Evolutionary conservation across 2,329 filamentous ascomycete species (phyloP).

Genomic region (Epichloe typhina): DNA sequence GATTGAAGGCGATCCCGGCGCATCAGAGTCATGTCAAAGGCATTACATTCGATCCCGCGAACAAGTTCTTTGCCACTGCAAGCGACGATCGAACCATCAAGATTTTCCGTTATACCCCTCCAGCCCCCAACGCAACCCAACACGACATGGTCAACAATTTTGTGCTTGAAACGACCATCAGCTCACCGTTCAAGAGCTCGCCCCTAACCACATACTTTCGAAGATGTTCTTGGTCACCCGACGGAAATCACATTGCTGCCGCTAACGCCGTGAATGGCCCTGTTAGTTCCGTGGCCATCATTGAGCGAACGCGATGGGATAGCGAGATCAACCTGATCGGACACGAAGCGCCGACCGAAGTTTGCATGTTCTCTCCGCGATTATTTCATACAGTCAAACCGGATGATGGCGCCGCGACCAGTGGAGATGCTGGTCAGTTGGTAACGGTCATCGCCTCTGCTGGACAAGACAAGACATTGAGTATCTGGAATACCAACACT

Average conservation of each 20-base stretch:
- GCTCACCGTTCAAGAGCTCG: conserved; percentile 74
- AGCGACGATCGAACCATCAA: conserved; percentile 96
- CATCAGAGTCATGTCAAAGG: conserved; percentile 98
- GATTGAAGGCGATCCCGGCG: conserved; percentile 81
- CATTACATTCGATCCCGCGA: conserved; percentile 94
- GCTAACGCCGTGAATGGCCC: conserved; percentile 96
- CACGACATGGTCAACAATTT: conserved; percentile 98
- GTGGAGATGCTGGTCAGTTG: conserved; percentile 28
- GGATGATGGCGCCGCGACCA: conserved; percentile 33
- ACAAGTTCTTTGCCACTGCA: conserved; percentile 97
- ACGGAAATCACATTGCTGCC: conserved; percentile 92
- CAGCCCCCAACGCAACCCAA: conserved; percentile 77
- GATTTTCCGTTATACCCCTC: conserved; percentile 88
- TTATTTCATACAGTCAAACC: conserved; percentile 69
- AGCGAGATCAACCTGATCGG: conserved; percentile 95
- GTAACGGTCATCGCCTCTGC: conserved; percentile 95
- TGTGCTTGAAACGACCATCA: conserved; percentile 83
- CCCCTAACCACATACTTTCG: conserved; percentile 95
- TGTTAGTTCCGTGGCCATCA: conserved; percentile 92
- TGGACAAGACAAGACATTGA: conserved; percentile 90
- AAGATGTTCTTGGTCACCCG: conserved; percentile 92
- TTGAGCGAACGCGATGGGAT: conserved; percentile 85
- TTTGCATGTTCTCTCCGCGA: conserved; percentile 90
- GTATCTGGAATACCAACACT: conserved; percentile 95
- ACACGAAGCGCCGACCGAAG: conserved; percentile 92